Evolutionary conservation across 2,329 filamentous ascomycete genomes (phyloP).

Genomic region (Fusarium anthophilum): DNA sequence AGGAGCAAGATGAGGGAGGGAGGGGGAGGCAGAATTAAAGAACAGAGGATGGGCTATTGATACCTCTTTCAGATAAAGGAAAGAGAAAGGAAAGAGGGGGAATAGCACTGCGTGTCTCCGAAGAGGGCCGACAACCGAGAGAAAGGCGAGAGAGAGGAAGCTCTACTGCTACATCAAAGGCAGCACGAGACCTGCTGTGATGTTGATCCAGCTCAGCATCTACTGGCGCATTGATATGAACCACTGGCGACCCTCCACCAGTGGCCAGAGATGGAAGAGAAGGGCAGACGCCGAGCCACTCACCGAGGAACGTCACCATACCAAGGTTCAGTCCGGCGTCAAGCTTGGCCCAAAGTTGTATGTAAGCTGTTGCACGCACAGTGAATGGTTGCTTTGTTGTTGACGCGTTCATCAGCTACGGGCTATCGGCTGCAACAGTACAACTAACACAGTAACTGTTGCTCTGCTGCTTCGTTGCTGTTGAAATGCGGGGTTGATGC

Average conservation of each 20-base stretch:
- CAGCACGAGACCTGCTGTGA: constrained; percentile 39
- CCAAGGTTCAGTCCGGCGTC: constrained; percentile 37
- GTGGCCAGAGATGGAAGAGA: constrained; percentile 23
- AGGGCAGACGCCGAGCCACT: constrained; percentile 33
- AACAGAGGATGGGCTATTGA: constrained; percentile 19
- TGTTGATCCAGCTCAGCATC: constrained; percentile 37
- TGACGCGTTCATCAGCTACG: constrained; percentile 15
- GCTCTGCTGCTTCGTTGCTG: background rate
- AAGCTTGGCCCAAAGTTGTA: background rate
- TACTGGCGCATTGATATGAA: constrained; percentile 32
- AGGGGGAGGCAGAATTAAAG: constrained; percentile 22
- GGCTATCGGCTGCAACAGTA: constrained; percentile 1
- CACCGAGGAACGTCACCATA: constrained; percentile 37
- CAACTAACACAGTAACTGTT: background rate
- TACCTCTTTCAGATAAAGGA: constrained; percentile 23
- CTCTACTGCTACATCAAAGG: constrained; percentile 21
- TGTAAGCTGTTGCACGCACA: constrained; percentile 7
- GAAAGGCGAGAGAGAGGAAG: constrained; percentile 17
- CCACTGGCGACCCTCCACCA: constrained; percentile 48
- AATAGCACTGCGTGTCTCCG: constrained; percentile 17
- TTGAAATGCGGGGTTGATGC: constrained; percentile 27
- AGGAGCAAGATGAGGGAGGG: constrained; percentile 25
- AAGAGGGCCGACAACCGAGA: constrained; percentile 26
- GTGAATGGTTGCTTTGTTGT: constrained; percentile 2
- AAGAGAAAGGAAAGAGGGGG: constrained; percentile 4